Evolutionary conservation across 805 yeast genomes (phyloP), one percentile per base, ranked within the genome.

Genomic region (Candida berthetii): DNA sequence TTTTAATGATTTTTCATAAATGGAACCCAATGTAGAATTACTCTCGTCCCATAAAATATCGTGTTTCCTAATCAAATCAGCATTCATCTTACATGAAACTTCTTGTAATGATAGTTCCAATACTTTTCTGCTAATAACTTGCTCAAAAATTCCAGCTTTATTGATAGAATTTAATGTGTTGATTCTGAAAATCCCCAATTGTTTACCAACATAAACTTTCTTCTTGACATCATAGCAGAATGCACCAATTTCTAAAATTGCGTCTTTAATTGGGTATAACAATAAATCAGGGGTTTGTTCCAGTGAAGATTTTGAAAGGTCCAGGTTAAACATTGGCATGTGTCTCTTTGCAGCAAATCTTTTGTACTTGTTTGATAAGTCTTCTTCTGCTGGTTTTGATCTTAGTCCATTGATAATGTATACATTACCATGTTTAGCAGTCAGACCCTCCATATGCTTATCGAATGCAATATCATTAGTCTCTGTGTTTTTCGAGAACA

Each of bases 21-120:
- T 85, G 53, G 80, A 81, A 3, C 89, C 79, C 27, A 90, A 75
- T 48, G 82, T 88, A 54, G 84, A 90, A 28, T 95, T 95, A 58
- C 89, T 89, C 57, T 90, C 96, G 7, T 95, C 93, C 97, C 97
- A 90, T 20, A 90, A 63, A 20, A 81, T 74, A 47, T 88, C 83
- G 50, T 88, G 95, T 22, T 79, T 79, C 14, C 71, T 65, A 54
- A 76, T 66, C n/a, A 87, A 63, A 7, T 76, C 82, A 17, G 69
- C 49, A 0, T 67, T 62, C 5, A 64, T 48, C 11, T 58, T 44
- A 28, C 66, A 68, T 2, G 64, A 62, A 42, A 83, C 74, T 42
- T 68, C 73, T 11, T 50, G 45, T 16, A 66, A 52, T 7, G 67
- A 64, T 32, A 58, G 41, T 17, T 63, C 66, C 31, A 93, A 54